These are phyloP conservation scores for Psilocybe tampanensis DNA, from an alignment of 768 basidiomycete genomes.

Conservation along the genomic window DNA sequence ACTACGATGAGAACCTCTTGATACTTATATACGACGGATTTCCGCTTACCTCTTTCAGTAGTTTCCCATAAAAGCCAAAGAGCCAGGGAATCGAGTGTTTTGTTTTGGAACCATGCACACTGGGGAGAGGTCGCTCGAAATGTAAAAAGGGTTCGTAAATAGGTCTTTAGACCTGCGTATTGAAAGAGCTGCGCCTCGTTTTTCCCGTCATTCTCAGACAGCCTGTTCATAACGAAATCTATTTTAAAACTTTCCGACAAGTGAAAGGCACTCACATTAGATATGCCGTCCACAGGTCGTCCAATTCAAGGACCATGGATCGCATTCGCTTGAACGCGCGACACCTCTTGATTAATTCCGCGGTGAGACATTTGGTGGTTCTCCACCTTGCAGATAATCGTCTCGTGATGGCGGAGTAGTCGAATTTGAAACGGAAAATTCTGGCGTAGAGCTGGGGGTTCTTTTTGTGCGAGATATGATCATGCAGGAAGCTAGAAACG, in stretches of 20 bases:
- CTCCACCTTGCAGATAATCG: conserved; percentile 40
- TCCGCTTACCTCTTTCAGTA: conserved; percentile 35
- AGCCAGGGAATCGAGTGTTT: conserved; percentile 38
- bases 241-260: background rate
- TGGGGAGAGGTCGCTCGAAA: conserved; percentile 15
- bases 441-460: conserved; percentile 43
- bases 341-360: conserved; percentile 47
- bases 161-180: conserved; percentile 40
- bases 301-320: conserved; percentile 19
- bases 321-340: conserved; percentile 44
- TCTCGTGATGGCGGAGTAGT: conserved; percentile 38
- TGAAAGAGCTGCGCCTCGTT: conserved; percentile 44
- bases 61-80: conserved; percentile 53
- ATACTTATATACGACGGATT: background rate
- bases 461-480: conserved; percentile 34
- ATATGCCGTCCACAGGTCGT: conserved; percentile 58
- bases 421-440: conserved; percentile 49
- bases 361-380: conserved; percentile 37
- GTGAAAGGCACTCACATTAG: conserved; percentile 38
- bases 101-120: conserved; percentile 29
- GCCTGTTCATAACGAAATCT: conserved; percentile 18
- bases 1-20: background rate
- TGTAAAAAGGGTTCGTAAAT: conserved; percentile 22
- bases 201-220: conserved; percentile 52
- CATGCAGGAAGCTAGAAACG: conserved; percentile 37